Evolutionary conservation across 2,329 filamentous ascomycete genomes (phyloP).

Genomic region (Aspergillus tamarii): DNA sequence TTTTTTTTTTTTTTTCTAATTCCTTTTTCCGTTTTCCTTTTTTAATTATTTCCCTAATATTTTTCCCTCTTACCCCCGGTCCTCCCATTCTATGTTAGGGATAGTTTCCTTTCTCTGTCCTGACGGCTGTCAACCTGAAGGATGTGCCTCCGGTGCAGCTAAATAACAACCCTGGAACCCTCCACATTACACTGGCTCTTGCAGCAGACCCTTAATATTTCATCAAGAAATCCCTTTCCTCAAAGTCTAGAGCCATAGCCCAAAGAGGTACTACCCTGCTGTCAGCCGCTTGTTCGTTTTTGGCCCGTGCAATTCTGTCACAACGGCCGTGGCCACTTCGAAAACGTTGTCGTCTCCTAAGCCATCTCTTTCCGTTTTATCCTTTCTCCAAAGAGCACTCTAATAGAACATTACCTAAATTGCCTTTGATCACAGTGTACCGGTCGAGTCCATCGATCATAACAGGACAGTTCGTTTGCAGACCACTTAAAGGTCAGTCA

Average conservation of each 20-base stretch:
- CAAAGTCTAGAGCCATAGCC: slow-evolving; percentile 32
- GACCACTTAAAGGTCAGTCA: slow-evolving; percentile 34
- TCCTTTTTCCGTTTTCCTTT: slow-evolving; percentile 17
- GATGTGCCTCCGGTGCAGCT: slow-evolving; percentile 38
- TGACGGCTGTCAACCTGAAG: slow-evolving; percentile 25
- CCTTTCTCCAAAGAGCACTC: slow-evolving; percentile 18
- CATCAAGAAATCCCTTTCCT: slow-evolving; percentile 17
- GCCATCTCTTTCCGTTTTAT: slow-evolving; percentile 20
- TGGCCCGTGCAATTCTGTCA: slow-evolving; percentile 23
- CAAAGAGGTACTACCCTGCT: slow-evolving; percentile 28
- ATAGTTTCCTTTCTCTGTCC: slow-evolving; percentile 19
- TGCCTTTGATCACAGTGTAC: slow-evolving; percentile 8
- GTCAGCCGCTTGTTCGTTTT: slow-evolving; percentile 30
- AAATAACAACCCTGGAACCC: slow-evolving; percentile 46
- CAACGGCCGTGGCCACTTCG: slow-evolving; percentile 19
- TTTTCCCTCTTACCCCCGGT: slow-evolving; percentile 8
- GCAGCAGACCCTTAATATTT: slow-evolving; percentile 30
- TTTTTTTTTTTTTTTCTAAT: slow-evolving; percentile 11
- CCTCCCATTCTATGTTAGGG: slow-evolving; percentile 19
- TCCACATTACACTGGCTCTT: slow-evolving; percentile 33
- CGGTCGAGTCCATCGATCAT: background rate
- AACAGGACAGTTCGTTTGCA: slow-evolving; percentile 17
- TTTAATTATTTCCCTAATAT: slow-evolving; percentile 10
- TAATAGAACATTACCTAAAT: slow-evolving; percentile 18
- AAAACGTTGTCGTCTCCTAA: slow-evolving; percentile 22